Percentiles rank a stretch among this genome's conserved stretches.
These are phyloP conservation scores for Malassezia equina DNA, from an alignment of 1,284 basidiomycete genomes.

Conservation along the genomic window DNA sequence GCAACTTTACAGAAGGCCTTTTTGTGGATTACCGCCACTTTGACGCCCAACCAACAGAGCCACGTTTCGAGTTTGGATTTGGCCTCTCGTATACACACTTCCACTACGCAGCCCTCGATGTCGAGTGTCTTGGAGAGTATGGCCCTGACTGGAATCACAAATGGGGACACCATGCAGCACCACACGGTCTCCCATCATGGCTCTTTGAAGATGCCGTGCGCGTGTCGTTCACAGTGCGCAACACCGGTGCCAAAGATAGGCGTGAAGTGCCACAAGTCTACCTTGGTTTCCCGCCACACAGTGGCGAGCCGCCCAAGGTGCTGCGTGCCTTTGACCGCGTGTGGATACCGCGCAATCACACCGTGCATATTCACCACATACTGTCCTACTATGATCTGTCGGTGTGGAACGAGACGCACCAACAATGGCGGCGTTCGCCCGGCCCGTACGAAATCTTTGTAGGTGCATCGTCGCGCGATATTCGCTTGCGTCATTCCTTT, in stretches of 20 bases:
- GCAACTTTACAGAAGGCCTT: conserved; percentile 36
- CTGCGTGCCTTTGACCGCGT: conserved; percentile 34
- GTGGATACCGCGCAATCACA: conserved; percentile 19
- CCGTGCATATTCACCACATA: conserved; percentile 19
- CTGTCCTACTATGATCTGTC: conserved; percentile 34
- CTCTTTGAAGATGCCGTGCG: conserved; percentile 30
- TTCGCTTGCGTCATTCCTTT: conserved; percentile 15
- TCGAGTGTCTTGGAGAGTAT: conserved; percentile 11
- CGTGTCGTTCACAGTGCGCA: conserved; percentile 27
- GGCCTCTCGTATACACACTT: conserved; percentile 40
- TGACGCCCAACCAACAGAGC: conserved; percentile 27
- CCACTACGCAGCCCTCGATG: conserved; percentile 20
- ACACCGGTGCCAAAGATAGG: conserved; percentile 28
- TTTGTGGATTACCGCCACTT: conserved; percentile 33
- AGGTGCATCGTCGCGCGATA: conserved; percentile 31
- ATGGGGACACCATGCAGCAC: conserved; percentile 22
- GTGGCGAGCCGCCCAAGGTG: conserved; percentile 35
- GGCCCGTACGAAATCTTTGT: conserved; percentile 25
- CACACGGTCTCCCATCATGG: conserved; percentile 26
- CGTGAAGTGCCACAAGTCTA: conserved; percentile 38
- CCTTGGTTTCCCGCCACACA: conserved; percentile 25
- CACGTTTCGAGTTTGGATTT: conserved; percentile 31
- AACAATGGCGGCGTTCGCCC: conserved; percentile 29
- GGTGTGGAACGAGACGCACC: conserved; percentile 19
- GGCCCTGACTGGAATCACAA: conserved; percentile 14